Conservation (phyloP, 768 basidiomycete species). For the Lactarius indigo region DNA sequence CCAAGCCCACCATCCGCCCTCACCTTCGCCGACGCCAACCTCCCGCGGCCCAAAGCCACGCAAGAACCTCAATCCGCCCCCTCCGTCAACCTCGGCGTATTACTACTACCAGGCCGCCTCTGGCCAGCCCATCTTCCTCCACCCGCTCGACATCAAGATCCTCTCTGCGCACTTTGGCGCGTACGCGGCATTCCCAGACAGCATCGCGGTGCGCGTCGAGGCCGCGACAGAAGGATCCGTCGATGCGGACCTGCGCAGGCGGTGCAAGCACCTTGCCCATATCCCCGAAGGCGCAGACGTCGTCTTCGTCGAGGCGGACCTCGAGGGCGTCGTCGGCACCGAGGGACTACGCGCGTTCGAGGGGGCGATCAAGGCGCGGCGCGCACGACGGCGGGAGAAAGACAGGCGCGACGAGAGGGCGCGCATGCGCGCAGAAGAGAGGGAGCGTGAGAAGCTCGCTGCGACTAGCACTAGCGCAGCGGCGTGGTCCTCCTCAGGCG, state of each 20-base stretch:
- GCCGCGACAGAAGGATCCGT: conserved; percentile 72
- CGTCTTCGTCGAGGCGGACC: conserved; percentile 87
- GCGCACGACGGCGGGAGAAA: conserved; percentile 73
- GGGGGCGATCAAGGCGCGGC: conserved; percentile 71
- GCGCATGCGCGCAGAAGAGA: conserved; percentile 70
- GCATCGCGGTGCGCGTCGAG: conserved; percentile 77
- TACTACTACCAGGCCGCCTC: conserved; percentile 95
- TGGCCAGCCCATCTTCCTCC: conserved; percentile 87
- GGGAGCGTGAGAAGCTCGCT: conserved; percentile 35
- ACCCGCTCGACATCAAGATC: conserved; percentile 94
- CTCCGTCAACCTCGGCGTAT: conserved; percentile 85
- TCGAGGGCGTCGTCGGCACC: conserved; percentile 69
- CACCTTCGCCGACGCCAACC: conserved; percentile 26
- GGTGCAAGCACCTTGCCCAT: conserved; percentile 94
- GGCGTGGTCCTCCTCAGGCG: background rate
- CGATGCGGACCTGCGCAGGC: conserved; percentile 89
- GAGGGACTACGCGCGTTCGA: conserved; percentile 83
- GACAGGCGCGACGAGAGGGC: conserved; percentile 85
- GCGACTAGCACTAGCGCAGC: background rate
- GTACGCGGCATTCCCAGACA: conserved; percentile 82
- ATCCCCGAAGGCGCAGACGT: conserved; percentile 90
- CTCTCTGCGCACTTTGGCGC: conserved; percentile 77
- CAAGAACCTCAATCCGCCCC: conserved; percentile 80
- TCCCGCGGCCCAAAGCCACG: conserved; percentile 56
- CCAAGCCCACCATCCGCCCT: conserved; percentile 13